These are phyloP conservation scores for Colletotrichum musae DNA, from an alignment of 2,329 filamentous ascomycete species.

Conservation along the genomic window DNA sequence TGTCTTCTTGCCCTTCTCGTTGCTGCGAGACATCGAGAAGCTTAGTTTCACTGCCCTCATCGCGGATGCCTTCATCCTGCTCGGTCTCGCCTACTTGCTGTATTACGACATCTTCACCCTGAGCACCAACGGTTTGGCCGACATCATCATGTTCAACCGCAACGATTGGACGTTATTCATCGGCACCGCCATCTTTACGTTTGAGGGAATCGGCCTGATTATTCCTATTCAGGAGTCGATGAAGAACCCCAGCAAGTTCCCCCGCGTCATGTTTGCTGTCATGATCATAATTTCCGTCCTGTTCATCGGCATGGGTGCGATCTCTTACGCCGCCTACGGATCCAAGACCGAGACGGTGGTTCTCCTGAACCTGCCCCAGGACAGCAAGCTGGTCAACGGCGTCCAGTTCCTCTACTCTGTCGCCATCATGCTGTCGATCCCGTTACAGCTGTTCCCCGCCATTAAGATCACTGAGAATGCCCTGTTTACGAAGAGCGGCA, in stretches of 20 bases:
- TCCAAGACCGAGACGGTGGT: slow-evolving; percentile 97
- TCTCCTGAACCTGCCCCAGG: slow-evolving; percentile 94
- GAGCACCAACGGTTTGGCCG: slow-evolving; percentile 80
- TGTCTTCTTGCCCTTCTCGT: slow-evolving; percentile 93
- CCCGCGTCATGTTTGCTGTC: slow-evolving; percentile 86
- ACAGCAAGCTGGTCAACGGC: slow-evolving; percentile 93
- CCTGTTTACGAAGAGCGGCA: slow-evolving; percentile 92
- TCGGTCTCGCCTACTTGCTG: slow-evolving; percentile 93
- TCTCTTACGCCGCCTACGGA: slow-evolving; percentile 96
- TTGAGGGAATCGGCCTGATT: slow-evolving; percentile 84
- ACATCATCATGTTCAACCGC: slow-evolving; percentile 92
- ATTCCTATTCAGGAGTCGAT: slow-evolving; percentile 83
- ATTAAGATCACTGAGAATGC: slow-evolving; percentile 97
- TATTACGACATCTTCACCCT: slow-evolving; percentile 95
- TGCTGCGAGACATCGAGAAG: slow-evolving; percentile 97
- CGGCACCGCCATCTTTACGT: slow-evolving; percentile 93
- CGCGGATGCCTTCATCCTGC: slow-evolving; percentile 93
- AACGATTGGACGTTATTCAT: slow-evolving; percentile 98
- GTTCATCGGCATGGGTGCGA: slow-evolving; percentile 90
- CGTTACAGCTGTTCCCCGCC: slow-evolving; percentile 96
- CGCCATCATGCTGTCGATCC: slow-evolving; percentile 95
- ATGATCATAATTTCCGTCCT: slow-evolving; percentile 96
- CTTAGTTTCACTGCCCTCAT: slow-evolving; percentile 94
- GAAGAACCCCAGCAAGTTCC: slow-evolving; percentile 91
- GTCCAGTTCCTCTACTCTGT: slow-evolving; percentile 98